A percentile compares a stretch with the other conserved stretches of the same genome.
Evolutionary conservation across 2,329 filamentous ascomycete genomes (phyloP).

Genomic region (Aspergillus brasiliensis): DNA sequence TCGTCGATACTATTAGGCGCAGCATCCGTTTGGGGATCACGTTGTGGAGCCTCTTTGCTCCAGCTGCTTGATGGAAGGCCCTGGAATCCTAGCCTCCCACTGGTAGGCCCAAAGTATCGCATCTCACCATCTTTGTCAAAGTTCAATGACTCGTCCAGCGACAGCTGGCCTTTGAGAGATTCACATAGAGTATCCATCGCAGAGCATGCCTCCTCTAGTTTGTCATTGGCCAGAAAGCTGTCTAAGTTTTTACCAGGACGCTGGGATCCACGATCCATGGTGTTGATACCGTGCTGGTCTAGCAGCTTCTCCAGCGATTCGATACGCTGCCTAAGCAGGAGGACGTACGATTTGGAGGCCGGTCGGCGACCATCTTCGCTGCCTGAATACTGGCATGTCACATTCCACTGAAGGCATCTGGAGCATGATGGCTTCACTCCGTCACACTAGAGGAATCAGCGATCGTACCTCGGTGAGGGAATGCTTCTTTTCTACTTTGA

Average conservation of each 20-base stretch:
- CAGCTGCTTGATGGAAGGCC: conserved; percentile 13
- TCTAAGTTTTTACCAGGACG: neutral
- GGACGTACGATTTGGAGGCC: conserved; percentile 39
- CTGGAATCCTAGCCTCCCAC: conserved; percentile 38
- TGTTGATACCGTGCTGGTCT: conserved; percentile 32
- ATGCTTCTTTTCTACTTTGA: neutral
- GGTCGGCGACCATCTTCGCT: conserved; percentile 40
- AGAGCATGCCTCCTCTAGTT: conserved; percentile 4
- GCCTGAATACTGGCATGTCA: conserved; percentile 34
- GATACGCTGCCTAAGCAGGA: conserved; percentile 37
- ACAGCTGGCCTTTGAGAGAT: conserved; percentile 35
- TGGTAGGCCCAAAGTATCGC: conserved; percentile 41
- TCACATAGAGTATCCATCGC: conserved; percentile 24
- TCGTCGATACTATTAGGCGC: conserved; percentile 2
- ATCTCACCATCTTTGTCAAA: conserved; percentile 40
- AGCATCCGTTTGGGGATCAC: neutral
- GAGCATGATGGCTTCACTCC: conserved; percentile 36
- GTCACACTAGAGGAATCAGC: conserved; percentile 31
- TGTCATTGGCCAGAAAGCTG: neutral
- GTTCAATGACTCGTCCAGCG: conserved; percentile 39
- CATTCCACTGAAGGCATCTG: conserved; percentile 32
- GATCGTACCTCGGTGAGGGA: neutral
- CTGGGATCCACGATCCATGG: conserved; percentile 24
- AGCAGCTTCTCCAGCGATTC: conserved; percentile 35
- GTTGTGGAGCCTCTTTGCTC: neutral